Percentiles rank a stretch among this genome's conserved stretches.
These are phyloP conservation scores for Sporisorium sorghi DNA, from an alignment of 1,284 basidiomycete genomes.

Conservation along the genomic window DNA sequence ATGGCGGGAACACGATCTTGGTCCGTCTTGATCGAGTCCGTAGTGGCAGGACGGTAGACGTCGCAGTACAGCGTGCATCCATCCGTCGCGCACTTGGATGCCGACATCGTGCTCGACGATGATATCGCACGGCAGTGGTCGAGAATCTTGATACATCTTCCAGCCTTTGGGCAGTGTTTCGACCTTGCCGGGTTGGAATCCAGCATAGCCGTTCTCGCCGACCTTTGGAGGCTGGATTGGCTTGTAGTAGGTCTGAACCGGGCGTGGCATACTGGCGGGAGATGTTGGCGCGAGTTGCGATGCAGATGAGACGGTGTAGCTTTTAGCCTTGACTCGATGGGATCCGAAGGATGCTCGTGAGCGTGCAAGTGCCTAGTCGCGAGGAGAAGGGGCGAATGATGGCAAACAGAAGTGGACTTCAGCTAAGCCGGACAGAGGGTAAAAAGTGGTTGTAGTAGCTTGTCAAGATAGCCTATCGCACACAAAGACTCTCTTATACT, in stretches of 20 bases:
- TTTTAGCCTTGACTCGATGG: not conserved
- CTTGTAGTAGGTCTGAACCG: conserved; percentile 13
- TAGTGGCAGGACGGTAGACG: conserved; percentile 49
- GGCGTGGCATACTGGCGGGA: conserved; percentile 1
- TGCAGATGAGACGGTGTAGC: not conserved
- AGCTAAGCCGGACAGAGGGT: not conserved
- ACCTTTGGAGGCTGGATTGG: conserved; percentile 7
- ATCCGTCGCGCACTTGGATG: conserved; percentile 58
- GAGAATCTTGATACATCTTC: conserved; percentile 8
- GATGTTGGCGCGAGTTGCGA: not conserved
- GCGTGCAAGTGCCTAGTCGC: not conserved
- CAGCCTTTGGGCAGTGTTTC: conserved; percentile 12
- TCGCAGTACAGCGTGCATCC: conserved; percentile 53
- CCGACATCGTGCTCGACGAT: conserved; percentile 44
- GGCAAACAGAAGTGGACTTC: not conserved
- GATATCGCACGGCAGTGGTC: conserved; percentile 27
- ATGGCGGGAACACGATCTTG: conserved; percentile 48
- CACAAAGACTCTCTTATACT: not conserved
- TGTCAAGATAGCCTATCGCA: not conserved
- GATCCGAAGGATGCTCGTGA: not conserved
- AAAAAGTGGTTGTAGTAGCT: not conserved
- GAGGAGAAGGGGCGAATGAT: not conserved
- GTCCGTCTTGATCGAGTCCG: not conserved
- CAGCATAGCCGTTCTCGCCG: conserved; percentile 13
- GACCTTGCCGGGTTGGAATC: conserved; percentile 7